Evolutionary conservation across 192 early-diverging fungal genomes (phyloP).

Genomic region (Coemansia aciculifera): DNA sequence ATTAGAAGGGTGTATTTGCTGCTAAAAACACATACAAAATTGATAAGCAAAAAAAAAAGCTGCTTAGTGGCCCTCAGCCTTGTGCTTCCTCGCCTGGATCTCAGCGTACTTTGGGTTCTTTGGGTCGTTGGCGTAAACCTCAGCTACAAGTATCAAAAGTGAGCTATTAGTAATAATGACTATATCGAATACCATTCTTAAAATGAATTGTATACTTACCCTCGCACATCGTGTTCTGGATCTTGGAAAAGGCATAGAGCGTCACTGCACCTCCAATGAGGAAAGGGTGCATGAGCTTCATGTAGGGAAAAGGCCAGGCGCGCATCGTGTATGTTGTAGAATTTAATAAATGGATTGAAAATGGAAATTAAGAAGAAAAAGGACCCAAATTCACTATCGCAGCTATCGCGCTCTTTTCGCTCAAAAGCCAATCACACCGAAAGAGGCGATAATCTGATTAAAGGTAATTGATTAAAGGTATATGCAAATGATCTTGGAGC

Average conservation of each 20-base stretch:
- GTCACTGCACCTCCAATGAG: constrained; percentile 46
- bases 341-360: neutral
- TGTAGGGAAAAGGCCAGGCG: constrained; percentile 53
- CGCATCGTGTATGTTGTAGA: constrained; percentile 28
- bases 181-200: neutral
- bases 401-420: neutral
- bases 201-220: constrained; percentile 22
- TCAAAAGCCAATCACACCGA: too few relatives aligned
- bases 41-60: neutral
- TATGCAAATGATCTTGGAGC: neutral
- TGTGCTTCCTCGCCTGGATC: constrained; percentile 56
- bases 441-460: neutral
- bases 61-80: constrained; percentile 46
- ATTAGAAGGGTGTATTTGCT: constrained; percentile 5
- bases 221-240: constrained; percentile 54
- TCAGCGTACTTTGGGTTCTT: constrained; percentile 55
- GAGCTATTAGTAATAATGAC: neutral
- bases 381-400: neutral
- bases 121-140: constrained; percentile 48
- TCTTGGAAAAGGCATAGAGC: constrained; percentile 41
- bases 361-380: neutral
- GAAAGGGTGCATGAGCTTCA: constrained; percentile 58
- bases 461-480: neutral
- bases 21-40: neutral
- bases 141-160: constrained; percentile 19